Evolutionary conservation across 176 grass and related monocot species (phyloP).

Genomic region (Rhynchospora breviuscula): DNA sequence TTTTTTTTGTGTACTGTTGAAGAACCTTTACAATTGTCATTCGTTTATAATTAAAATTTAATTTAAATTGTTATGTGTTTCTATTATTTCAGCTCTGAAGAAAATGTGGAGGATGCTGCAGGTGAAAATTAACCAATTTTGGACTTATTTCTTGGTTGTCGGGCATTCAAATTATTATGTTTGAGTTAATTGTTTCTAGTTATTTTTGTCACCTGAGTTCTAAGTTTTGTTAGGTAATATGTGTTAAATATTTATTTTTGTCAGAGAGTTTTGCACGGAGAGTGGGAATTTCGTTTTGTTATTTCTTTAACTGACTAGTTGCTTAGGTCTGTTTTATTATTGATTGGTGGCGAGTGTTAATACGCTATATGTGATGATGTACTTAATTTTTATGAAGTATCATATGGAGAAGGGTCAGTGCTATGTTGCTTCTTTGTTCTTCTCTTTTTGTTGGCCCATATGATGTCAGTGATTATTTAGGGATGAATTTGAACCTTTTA

Average conservation of each 20-base stretch:
- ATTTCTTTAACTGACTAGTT: slow-evolving; percentile 5
- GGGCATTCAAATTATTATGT: neutral
- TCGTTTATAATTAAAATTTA: neutral
- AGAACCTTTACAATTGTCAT: neutral
- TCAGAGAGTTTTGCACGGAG: slow-evolving; percentile 24
- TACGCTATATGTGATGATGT: slow-evolving; percentile 9
- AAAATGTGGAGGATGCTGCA: slow-evolving; percentile 10
- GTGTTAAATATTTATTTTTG: slow-evolving; percentile 13
- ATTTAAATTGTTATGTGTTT: neutral
- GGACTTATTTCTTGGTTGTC: neutral
- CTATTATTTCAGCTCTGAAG: slow-evolving; percentile 5
- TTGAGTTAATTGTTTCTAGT: slow-evolving; percentile 16
- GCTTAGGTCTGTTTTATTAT: slow-evolving; percentile 17
- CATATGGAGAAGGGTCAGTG: neutral
- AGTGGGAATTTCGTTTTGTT: slow-evolving; percentile 12
- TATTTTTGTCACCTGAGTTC: neutral
- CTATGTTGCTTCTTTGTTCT: neutral
- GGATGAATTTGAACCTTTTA: neutral
- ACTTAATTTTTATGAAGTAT: slow-evolving; percentile 18
- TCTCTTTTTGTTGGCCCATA: neutral
- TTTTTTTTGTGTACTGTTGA: neutral
- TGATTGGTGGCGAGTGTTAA: slow-evolving; percentile 19
- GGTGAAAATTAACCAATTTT: slow-evolving; percentile 20
- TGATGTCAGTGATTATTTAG: neutral
- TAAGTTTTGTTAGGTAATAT: slow-evolving; percentile 19